phyloP scores from a whole-genome alignment of 23 red algal species.

The Gracilaria caudata region DNA sequence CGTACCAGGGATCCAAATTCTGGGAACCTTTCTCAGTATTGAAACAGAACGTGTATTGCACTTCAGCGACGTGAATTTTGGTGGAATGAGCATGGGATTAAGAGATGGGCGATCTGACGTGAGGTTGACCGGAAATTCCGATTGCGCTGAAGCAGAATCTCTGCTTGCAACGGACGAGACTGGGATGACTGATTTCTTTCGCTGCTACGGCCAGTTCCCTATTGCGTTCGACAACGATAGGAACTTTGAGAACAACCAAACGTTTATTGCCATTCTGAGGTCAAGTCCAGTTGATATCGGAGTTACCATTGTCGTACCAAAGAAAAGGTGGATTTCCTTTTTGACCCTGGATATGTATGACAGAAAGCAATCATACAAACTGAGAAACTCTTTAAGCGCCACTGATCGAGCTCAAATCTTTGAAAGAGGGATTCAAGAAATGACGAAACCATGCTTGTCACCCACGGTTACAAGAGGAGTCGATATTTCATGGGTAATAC shows the following conservation, averaged over 20 bases:
- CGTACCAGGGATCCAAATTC: conserved; percentile 4
- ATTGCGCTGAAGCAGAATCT: not conserved
- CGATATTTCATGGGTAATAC: conserved; percentile 8
- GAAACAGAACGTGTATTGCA: not conserved
- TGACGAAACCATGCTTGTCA: not conserved
- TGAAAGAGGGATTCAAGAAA: conserved; percentile 7
- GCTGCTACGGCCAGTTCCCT: not conserved
- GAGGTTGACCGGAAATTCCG: not conserved
- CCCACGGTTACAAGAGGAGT: not conserved
- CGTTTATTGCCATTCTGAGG: not conserved
- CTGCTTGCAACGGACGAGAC: not conserved
- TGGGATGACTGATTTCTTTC: not conserved
- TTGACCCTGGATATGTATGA: conserved; percentile 12
- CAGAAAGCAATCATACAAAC: not conserved
- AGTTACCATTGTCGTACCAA: not conserved
- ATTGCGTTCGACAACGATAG: conserved; percentile 8
- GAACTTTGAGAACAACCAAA: not conserved
- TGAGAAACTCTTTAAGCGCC: not conserved
- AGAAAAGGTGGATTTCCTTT: not conserved
- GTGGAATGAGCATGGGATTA: conserved; percentile 15
- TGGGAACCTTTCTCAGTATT: conserved; percentile 9
- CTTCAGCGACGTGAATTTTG: not conserved
- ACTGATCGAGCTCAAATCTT: not conserved
- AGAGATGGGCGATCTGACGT: not conserved
- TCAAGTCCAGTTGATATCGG: not conserved